These are phyloP conservation scores for Claviceps humidiphila DNA, from an alignment of 2,329 filamentous ascomycete species.

Conservation along the genomic window DNA sequence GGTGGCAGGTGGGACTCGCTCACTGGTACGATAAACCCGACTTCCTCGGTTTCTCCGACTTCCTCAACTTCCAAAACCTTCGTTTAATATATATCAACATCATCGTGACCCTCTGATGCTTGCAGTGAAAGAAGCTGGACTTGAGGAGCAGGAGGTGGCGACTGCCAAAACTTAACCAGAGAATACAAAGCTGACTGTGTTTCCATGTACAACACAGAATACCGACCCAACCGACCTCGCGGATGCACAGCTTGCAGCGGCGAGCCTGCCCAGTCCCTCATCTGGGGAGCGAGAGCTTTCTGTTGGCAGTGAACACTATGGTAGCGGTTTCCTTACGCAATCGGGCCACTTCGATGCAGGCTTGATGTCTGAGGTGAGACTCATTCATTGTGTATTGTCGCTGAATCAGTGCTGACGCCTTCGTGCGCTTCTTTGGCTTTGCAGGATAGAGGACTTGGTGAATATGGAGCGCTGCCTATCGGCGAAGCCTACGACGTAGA, in stretches of 20 bases:
- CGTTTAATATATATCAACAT: neutral
- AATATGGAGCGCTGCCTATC: neutral
- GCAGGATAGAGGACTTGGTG: neutral
- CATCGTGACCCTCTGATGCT: neutral
- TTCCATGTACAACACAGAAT: neutral
- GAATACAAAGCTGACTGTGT: neutral
- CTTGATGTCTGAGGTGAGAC: neutral
- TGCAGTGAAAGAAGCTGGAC: neutral
- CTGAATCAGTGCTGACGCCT: neutral
- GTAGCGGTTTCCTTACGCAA: neutral
- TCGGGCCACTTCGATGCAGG: neutral
- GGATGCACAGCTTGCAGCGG: neutral
- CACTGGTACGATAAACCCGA: neutral
- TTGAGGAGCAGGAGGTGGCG: neutral
- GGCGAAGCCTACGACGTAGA: neutral
- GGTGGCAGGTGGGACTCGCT: neutral
- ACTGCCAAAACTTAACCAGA: neutral
- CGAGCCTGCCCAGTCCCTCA: neutral
- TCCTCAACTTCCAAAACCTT: too few relatives aligned
- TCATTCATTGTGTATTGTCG: too few relatives aligned
- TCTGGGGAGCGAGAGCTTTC: neutral
- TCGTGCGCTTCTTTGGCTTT: neutral
- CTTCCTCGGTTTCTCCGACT: too few relatives aligned
- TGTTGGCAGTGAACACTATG: neutral
- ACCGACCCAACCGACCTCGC: neutral